Conservation (phyloP, 208 protist genomes). For the Trypanosoma cruzi region DNA sequence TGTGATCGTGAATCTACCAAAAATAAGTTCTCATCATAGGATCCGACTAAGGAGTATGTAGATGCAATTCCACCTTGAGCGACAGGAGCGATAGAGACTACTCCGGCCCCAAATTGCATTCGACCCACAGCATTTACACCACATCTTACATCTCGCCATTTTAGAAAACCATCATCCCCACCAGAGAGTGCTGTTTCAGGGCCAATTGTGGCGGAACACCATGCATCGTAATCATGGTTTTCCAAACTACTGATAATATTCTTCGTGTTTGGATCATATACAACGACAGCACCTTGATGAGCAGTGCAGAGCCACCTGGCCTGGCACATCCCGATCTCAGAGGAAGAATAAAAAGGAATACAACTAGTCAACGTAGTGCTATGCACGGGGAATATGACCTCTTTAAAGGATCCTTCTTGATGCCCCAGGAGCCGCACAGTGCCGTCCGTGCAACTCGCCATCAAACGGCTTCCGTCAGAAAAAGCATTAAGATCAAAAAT, state of each 20-base stretch:
- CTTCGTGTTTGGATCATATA: constrained; percentile 41
- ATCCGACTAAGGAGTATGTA: constrained; percentile 68
- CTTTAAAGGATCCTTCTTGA: constrained; percentile 15
- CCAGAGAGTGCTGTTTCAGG: constrained; percentile 51
- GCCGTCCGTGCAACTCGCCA: constrained; percentile 74
- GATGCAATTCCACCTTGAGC: constrained; percentile 29
- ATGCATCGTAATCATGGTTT: constrained; percentile 84
- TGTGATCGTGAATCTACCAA: constrained; percentile 63
- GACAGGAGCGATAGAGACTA: constrained; percentile 78
- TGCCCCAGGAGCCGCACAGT: constrained; percentile 47
- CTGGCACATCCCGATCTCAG: background rate
- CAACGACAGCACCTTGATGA: constrained; percentile 58
- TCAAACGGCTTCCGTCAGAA: constrained; percentile 19
- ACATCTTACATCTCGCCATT: constrained; percentile 58
- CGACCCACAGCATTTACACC: constrained; percentile 24
- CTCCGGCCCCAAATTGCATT: constrained; percentile 70
- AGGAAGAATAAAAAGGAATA: constrained; percentile 38
- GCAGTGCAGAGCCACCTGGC: constrained; percentile 54
- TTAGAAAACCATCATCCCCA: constrained; percentile 79
- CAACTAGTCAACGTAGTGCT: constrained; percentile 80
- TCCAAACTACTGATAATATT: constrained; percentile 37
- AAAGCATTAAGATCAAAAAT: constrained; percentile 61
- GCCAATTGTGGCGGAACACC: constrained; percentile 59
- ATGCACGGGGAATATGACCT: constrained; percentile 40
- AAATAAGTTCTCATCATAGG: constrained; percentile 80